Evolutionary conservation across 805 yeast genomes (phyloP).

Genomic region (Yamadazyma sp.): DNA sequence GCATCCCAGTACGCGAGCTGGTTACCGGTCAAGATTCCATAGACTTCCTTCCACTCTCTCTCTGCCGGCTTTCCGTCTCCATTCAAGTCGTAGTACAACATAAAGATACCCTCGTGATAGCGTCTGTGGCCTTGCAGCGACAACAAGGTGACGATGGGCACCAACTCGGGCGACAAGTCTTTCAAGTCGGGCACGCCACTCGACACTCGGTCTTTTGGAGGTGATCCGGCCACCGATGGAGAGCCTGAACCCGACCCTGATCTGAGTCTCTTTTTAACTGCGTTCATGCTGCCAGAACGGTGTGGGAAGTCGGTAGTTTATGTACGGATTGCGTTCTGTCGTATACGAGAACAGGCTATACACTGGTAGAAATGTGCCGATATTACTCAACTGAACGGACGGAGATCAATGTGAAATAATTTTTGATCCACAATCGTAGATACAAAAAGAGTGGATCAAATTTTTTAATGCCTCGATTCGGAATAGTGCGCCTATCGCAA

Average conservation of each 20-base stretch:
- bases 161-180: conserved; percentile 47
- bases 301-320: no score
- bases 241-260: conserved; percentile 17
- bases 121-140: conserved; percentile 75
- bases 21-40: conserved; percentile 86
- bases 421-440: no score
- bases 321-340: no score
- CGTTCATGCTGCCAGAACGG: no score
- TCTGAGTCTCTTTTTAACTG: conserved; percentile 26
- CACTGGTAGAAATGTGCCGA: no score
- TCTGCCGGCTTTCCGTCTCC: conserved; percentile 86
- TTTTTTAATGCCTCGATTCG: no score
- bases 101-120: conserved; percentile 72
- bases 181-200: conserved; percentile 16
- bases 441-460: no score
- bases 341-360: no score
- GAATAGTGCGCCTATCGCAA: no score
- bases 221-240: conserved; percentile 10
- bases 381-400: no score
- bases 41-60: conserved; percentile 88
- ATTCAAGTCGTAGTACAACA: conserved; percentile 70
- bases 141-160: conserved; percentile 72
- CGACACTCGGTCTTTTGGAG: conserved; percentile 12
- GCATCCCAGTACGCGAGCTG: conserved; percentile 94
- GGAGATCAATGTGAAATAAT: no score